Evolutionary conservation across 805 yeast genomes (phyloP), one percentile per base, ranked within the genome.

Genomic region (Maudiozyma barnettii): DNA sequence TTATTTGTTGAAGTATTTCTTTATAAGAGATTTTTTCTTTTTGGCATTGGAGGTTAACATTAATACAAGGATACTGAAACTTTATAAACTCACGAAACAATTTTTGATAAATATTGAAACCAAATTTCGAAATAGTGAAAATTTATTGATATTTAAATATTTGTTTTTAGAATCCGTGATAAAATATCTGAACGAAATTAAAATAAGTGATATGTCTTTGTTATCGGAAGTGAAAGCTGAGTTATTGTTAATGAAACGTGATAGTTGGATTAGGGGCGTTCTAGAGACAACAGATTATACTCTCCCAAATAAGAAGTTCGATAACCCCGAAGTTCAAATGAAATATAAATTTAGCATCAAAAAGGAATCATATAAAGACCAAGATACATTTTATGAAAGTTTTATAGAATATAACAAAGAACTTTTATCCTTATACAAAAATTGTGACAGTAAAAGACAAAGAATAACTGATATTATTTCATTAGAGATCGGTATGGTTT

Each of bases 401-500:
- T 84, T 78, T 54, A 63, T 81, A 38, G 57, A 60, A 1, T 61
- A 78, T 16, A 85, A 95, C 0, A 78, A 77, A 47, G 54, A 55
- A 26, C 41, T 60, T 10, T 42, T 65, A 10, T 45, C 56, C 1
- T 40, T 53, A 12, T 55, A 48, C 35, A 50, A 48, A 41, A 38
- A 49, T 13, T 55, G 60, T 47, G 53, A 47, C 5, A 54, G 54
- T 1, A 55, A 52, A 33, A 71, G 87, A 48, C 74, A 79, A 14
- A 74, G 91, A 51, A 74, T 87, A 0, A 81, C 84, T 6, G 90
- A 85, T 56, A 70, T 82, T 4, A 69, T 93, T 14, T 80, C 90
- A 1, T 77, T 86, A 6, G 96, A 91, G 52, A 72, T 88, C 45
- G 96, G 95, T 0, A 59, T 84, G 10, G 64, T 88, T 16, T 80